Evolutionary conservation across 2,329 filamentous ascomycete species (phyloP), one percentile per base, ranked within the genome.

Genomic region (Alternaria gansuensis): DNA sequence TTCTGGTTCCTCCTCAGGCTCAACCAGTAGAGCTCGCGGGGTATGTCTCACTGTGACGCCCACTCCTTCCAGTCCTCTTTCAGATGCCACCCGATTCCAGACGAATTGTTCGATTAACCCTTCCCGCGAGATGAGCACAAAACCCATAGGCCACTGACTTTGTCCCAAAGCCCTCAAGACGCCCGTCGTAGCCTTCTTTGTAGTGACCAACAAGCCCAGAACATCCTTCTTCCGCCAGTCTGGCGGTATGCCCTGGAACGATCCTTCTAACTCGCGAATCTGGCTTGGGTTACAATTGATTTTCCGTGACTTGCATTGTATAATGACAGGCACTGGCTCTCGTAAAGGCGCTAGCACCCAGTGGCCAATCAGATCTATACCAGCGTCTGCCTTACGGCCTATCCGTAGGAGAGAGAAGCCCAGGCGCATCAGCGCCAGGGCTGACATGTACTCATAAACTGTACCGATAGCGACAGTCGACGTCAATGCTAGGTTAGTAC

Each of bases 201-300:
- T 87, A 3, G 87, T 85, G 24, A 90, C 89, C 53, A 97, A 77
- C 14, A 97, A 71, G 0, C 87, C 93, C 33, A 97, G 75, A 2
- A 78, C 76, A 5, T 90, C 87, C 1, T 81, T 75, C 0, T 84
- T 86, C 52, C 87, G 82, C 90, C 91, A 96, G 0, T 88, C 89
- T 0, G 84, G 79, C 1, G 92, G 93, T 6, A 91, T 90, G 11
- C 87, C 88, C 1, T 83, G 83, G 70, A 95, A 90, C 0, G 92
- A 87, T 3, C 94, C 94, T 72, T 92, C 90, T 3, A 94, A 83
- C 78, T 94, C 91, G n/a, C 91, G 85, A 8, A 92, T 79, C 45
- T 87, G 80, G 31, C 82, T 79, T 0, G 91, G 90, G 11, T 82
- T 75, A 44, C 81, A 78, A 1, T 54, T 54, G 39, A 79, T 79